Percentiles rank a stretch among this genome's conserved stretches.
Evolutionary conservation across 2,329 filamentous ascomycete genomes (phyloP).

Genomic region (Fusarium sp.): DNA sequence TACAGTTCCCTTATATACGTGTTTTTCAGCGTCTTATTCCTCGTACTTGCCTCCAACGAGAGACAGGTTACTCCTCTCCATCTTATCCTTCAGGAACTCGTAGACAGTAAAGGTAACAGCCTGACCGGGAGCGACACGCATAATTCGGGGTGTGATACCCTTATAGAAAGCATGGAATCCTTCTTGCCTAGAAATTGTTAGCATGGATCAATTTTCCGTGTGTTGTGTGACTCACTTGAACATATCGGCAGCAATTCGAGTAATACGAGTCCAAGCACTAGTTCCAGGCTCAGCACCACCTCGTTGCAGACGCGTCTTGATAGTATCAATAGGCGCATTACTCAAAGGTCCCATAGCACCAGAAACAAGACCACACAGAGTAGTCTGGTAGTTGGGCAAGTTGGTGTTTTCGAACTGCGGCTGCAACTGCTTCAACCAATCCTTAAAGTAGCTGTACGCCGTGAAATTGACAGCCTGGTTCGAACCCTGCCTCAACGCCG

Average conservation of each 20-base stretch:
- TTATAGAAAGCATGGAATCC: constrained; percentile 97
- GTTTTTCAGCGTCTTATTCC: constrained; percentile 59
- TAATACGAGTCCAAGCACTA: constrained; percentile 82
- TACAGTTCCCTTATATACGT: not conserved
- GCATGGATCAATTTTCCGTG: not conserved
- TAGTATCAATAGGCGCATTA: constrained; percentile 98
- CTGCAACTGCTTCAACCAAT: constrained; percentile 77
- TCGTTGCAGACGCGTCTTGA: constrained; percentile 96
- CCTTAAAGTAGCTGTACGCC: constrained; percentile 94
- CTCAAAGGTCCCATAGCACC: constrained; percentile 96
- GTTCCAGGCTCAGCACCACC: constrained; percentile 84
- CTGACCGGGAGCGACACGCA: constrained; percentile 96
- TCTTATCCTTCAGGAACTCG: constrained; percentile 77
- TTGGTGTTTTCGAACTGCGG: constrained; percentile 71
- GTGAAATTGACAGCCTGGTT: constrained; percentile 99
- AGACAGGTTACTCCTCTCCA: constrained; percentile 73
- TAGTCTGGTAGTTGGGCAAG: constrained; percentile 90
- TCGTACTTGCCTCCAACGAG: constrained; percentile 73
- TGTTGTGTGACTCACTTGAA: constrained; percentile 69
- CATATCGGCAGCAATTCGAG: constrained; percentile 82
- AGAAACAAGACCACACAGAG: constrained; percentile 86
- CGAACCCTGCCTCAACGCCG: constrained; percentile 90
- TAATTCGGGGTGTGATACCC: constrained; percentile 96
- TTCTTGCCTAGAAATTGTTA: constrained; percentile 73
- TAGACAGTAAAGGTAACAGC: constrained; percentile 82